Base-by-base conservation (phyloP, 768 basidiomycete genomes). In the Asterophora lycoperdoides region DNA sequence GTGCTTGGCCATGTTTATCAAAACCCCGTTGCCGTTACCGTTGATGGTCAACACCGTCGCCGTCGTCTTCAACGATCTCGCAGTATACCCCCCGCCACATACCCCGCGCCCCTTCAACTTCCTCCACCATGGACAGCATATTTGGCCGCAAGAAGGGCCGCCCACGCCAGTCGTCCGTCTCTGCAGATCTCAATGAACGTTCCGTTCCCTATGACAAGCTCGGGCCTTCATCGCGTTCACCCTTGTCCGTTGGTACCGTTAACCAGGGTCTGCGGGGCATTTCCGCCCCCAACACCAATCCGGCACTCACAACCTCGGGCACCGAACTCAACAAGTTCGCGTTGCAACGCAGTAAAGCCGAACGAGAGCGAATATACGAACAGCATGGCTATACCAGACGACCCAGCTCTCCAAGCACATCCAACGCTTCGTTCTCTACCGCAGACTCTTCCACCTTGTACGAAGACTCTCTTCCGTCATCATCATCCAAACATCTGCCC, bases 201-300 rank as follows among this genome's bases (percentile, higher is more conserved):
- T 84, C 85, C 9, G 74, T 88, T 41, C 87, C 86, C 17, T 89
- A 89, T 62, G 84, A 88, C 70, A 79, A 74, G 62, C 72, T 85
- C 30, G 73, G 72, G 17, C 67, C 78, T n/a, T 68, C 77, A 32
- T 67, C 75, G 29, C 77, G 78, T 45, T 78, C 84, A 40, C 86
- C 86, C 19, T 58, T 83, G 33, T 66, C 84, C 33, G 79, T 80
- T 41, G 70, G 66, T 18, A 79, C 79, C 7, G 65, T 78, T 43
- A 78, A 72, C 29, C 81, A 84, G 60, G 79, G 75, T 36, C 64
- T 80, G 30, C 73, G 75, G 61, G 77, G 75, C 41, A 91, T 92
- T 55, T 90, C 87, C 26, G 89, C 89, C 4, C 89, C 89, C 7
- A 84, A 86, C 58, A 89, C 89, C 19, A 92, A 92, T 59, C 89